Percentiles rank a stretch among this genome's conserved stretches.
Evolutionary conservation across 2,329 filamentous ascomycete genomes (phyloP).

Genomic region (Peltaster fructicola): DNA sequence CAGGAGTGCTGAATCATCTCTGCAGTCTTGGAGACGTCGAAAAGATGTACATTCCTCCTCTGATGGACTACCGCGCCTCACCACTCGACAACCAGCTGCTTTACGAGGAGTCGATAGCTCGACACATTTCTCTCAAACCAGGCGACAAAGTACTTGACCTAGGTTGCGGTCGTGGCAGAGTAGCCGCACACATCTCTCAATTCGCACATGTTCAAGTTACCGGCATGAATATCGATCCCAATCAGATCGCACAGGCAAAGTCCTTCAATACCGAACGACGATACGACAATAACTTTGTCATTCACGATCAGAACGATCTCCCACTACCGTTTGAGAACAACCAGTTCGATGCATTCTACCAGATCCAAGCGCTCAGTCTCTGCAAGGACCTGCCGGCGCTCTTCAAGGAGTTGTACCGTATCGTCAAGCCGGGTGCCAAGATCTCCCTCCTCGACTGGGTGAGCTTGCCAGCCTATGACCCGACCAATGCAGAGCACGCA

Average conservation of each 20-base stretch:
- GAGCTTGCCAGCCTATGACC: conserved; percentile 11
- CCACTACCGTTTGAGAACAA: conserved; percentile 11
- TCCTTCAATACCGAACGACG: conserved; percentile 9
- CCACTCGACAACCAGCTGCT: conserved; percentile 12
- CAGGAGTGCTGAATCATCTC: conserved; percentile 15
- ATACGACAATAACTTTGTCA: conserved; percentile 11
- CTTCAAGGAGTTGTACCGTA: conserved; percentile 10
- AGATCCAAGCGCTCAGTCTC: conserved; percentile 16
- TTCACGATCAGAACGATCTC: conserved; percentile 14
- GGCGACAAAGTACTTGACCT: conserved; percentile 14
- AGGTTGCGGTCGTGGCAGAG: conserved; percentile 14
- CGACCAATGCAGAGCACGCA: conserved; percentile 9
- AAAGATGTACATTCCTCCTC: conserved; percentile 16
- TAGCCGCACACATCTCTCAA: conserved; percentile 14
- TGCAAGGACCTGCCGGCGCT: conserved; percentile 11
- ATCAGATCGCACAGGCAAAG: conserved; percentile 13
- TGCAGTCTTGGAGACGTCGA: conserved; percentile 15
- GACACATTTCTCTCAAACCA: conserved; percentile 11
- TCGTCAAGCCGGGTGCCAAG: conserved; percentile 13
- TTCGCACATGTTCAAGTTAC: conserved; percentile 12
- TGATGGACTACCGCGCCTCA: conserved; percentile 9
- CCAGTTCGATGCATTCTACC: conserved; percentile 15
- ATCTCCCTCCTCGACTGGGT: conserved; percentile 15
- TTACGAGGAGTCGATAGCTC: conserved; percentile 13
- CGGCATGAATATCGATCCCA: conserved; percentile 14